Evolutionary conservation across 176 grass and related monocot species (phyloP).

Genomic region (Cenchrus purpureus): DNA sequence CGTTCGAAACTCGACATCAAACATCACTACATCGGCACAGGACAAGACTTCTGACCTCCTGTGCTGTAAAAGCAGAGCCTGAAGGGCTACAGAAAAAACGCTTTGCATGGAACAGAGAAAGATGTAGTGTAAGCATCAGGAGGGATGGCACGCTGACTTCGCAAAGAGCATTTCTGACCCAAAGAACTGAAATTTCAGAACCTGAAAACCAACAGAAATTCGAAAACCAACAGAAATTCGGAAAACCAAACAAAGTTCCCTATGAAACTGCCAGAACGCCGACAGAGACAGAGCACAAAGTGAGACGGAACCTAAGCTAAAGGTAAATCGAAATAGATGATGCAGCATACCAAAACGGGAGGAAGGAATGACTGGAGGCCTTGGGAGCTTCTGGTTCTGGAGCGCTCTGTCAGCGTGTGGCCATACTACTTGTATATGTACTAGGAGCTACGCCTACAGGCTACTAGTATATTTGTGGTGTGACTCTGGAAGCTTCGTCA

Average conservation of each 20-base stretch:
- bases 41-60: neutral
- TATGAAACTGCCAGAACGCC: neutral
- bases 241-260: neutral
- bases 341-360: neutral
- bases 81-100: neutral
- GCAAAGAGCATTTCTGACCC: neutral
- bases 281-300: neutral
- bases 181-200: neutral
- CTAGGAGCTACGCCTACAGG: neutral
- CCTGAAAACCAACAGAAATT: too few species aligned
- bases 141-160: neutral
- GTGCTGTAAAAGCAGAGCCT: neutral
- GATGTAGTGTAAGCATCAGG: neutral
- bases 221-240: too few species aligned
- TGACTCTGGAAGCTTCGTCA: slow-evolving; percentile 10
- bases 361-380: neutral
- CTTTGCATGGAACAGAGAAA: neutral
- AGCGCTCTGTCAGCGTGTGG: neutral
- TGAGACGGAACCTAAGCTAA: neutral
- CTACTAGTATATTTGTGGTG: neutral
- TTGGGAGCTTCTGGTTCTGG: neutral
- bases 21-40: too few species aligned
- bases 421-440: neutral
- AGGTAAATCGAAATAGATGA: neutral
- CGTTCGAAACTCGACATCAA: neutral